Base-by-base conservation (phyloP, 257 asterid genomes). In the Gentiana straminea region DNA sequence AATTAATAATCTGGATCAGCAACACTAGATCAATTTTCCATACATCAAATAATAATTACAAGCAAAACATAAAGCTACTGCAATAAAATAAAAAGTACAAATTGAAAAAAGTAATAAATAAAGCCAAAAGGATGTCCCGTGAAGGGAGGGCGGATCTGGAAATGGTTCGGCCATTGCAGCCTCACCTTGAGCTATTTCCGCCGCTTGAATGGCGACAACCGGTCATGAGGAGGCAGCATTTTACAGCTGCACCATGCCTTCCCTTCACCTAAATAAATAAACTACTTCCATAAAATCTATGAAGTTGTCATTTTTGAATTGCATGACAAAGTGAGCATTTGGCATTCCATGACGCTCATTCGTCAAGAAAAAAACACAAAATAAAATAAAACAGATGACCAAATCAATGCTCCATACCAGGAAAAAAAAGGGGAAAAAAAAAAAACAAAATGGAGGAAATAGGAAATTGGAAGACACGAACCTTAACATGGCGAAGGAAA, bases 401-500 rank as follows among this genome's bases (percentile, higher is more conserved):
- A 41, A 13, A 54, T 8, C 11, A 54, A 3, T 52, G 9, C 39
- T 8, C 35, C 12, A 34, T 4, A 33, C n/a, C 35, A 7, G 9
- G 46, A 41, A 56, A 41, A n/a, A 3, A 33, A 5, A 47, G 45
- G 33, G 1, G 11, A 3, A 2, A 1, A 13, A 46, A n/a, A 3
- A 1, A 34, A n/a, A 7, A 9, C 0, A 11, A 35, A 35, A 52
- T 2, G 1, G 1, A 13, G 7, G 10, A 7, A 8, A 46, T 8
- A 1, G 13, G 38, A 41, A 33, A 52, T 12, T 12, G 51, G 6
- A 10, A 49, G 24, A 39, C 2, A 13, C 38, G 45, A 41, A 61
- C 67, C 67, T 62, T 56, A 54, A 62, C 67, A 62, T 62, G 60
- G 51, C 67, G 67, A 54, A 53, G 10, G 33, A 36, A 46, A 34